Base-by-base conservation (phyloP, 176 grass and related monocot genomes). In the Lolium multiflorum region DNA sequence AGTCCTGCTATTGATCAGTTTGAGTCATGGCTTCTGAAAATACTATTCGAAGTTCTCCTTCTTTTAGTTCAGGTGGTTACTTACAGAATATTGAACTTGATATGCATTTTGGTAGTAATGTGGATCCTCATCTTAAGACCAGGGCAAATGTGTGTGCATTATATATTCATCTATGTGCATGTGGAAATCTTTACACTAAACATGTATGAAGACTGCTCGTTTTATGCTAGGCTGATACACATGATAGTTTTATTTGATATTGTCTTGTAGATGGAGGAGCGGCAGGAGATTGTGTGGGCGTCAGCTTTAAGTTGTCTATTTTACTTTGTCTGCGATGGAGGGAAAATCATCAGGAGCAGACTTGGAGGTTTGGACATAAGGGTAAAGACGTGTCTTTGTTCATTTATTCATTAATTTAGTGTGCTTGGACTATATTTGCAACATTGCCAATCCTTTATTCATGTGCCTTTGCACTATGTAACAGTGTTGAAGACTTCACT, bases 201-300 rank as follows among this genome's bases (percentile, higher is more conserved):
- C 68, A 71, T 71, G n/a, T 11, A 63, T 25, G 18, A 70, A 26
- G 17, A 62, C 26, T 6, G 25, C 57, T 84, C 25, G 44, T 76
- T 76, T 74, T 50, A 62, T 84, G 67, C 10, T 83, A 31, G n/a
- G 44, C 80, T 83, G 66, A 57, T 57, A 38, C 24, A 22, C 60
- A 41, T n/a, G 8, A 59, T 65, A 66, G 21, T 11, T 87, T 79
- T 69, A 22, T 86, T 44, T 78, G 25, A 59, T 39, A 67, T 80
- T 20, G 67, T 84, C 86, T 73, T 76, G 65, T 81, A 98, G 97
- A 98, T 94, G 84, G 92, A 98, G 90, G 92, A 98, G 78, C 79
- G 79, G 3, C 94, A 98, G 81, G 97, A 98, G 88, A 96, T 98
- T 71, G 97, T 98, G 68, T 98, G 97, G 97, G 97, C 97, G 37